Evolutionary conservation across 2,329 filamentous ascomycete genomes (phyloP), one percentile per base, ranked within the genome.

Genomic region (Penicillium sp.): DNA sequence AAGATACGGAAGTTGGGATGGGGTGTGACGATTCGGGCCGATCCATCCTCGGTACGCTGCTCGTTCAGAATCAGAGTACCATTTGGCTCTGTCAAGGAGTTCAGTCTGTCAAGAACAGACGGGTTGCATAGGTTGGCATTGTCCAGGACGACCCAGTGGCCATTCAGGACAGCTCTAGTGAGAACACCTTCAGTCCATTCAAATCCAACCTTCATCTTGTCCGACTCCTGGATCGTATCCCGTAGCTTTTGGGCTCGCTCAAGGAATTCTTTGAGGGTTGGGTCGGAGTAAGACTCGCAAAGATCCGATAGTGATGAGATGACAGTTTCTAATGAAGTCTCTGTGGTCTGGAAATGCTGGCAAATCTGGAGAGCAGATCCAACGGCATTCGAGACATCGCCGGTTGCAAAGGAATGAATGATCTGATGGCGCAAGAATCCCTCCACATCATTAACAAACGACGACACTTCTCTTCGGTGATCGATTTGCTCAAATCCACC

Each of bases 121-220:
- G 93, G 89, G 68, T 90, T 97, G 78, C 96, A 99, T 56, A 99
- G 83, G 69, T 99, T 99, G 59, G 96, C 95, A 74, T 99, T 97
- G 75, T 99, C 95, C 23, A 99, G 85, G 11, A 99, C 88, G 19
- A 99, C 81, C 95, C 95, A 99, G 59, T 92, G 85, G 14, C 95
- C 95, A 65, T 88, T 81, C 69, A 96, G 84, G 11, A 98, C 81
- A 43, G 95, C 93, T 66, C 92, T 89, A 48, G 98, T 89, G 44
- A 99, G 87, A 48, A 96, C 85, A 56, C 96, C 95, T 71, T 99
- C 93, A 2, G 96, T 86, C 95, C 95, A 99, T 73, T 96, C 92
- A 70, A 99, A 99, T 2, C 89, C 88, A 23, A 92, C 91, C 61
- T 69, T 73, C 68, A 74, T 72, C 43, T 88, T 88, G 23, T 88